Evolutionary conservation across 768 basidiomycete species (phyloP).

Genomic region (Sarcomyxa edulis): DNA sequence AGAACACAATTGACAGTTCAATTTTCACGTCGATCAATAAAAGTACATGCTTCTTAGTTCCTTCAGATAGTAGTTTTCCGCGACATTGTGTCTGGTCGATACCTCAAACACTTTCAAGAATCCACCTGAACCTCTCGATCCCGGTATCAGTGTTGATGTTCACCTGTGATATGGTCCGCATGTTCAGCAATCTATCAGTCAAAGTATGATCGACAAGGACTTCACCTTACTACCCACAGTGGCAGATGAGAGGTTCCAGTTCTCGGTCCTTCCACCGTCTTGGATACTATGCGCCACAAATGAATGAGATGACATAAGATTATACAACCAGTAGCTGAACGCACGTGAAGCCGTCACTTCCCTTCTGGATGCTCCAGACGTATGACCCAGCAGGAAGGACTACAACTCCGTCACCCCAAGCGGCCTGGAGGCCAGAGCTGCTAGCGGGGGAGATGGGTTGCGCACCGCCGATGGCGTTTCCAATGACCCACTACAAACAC

Average conservation of each 20-base stretch:
- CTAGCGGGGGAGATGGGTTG: conserved; percentile 6
- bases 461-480: conserved; percentile 3
- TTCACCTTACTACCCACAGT: conserved; percentile 5
- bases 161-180: no score
- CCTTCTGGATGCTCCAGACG: conserved; percentile 8
- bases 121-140: conserved; percentile 7
- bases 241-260: conserved; percentile 7
- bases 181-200: no score
- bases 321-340: background rate
- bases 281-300: conserved; percentile 7
- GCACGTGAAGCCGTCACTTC: background rate
- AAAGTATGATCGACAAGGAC: conserved; percentile 3
- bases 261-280: conserved; percentile 11
- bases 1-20: no score
- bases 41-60: no score
- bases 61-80: no score
- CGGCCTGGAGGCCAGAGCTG: conserved; percentile 7
- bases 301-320: background rate
- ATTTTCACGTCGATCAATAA: no score
- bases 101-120: no score
- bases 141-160: no score
- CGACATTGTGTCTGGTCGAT: no score
- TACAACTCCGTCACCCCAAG: conserved; percentile 9
- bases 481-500: conserved; percentile 2
- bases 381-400: conserved; percentile 10